Evolutionary conservation across 305 asterid genomes (phyloP).

Genomic region (Fraxinus velutina): DNA sequence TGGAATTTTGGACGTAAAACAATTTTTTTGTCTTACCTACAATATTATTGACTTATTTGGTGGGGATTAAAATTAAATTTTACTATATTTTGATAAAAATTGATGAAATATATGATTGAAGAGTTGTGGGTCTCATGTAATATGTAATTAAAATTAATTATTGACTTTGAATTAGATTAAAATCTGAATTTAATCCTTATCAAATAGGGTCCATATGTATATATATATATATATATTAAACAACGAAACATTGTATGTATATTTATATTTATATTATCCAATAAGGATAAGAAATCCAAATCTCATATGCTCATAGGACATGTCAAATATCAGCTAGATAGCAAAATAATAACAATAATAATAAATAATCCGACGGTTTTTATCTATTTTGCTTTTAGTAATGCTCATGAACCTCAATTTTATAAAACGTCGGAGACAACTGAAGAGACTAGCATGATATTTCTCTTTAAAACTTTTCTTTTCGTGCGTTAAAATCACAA

Average conservation of each 20-base stretch:
- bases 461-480: background rate
- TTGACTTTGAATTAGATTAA: too few relatives aligned
- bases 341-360: background rate
- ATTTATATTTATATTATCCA: background rate
- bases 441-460: background rate
- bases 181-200: too few relatives aligned
- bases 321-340: background rate
- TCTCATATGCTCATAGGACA: background rate
- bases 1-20: background rate
- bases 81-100: background rate
- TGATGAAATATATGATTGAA: too few relatives aligned
- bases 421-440: background rate
- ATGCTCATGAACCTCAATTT: background rate
- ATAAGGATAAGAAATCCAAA: background rate
- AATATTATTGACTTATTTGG: background rate
- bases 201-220: background rate
- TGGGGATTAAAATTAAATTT: background rate
- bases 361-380: background rate
- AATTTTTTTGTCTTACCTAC: background rate
- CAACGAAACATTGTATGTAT: background rate
- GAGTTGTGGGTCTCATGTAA: background rate
- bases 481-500: background rate
- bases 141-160: too few relatives aligned
- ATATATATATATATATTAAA: too few relatives aligned
- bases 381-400: background rate